Conservation (phyloP, 768 basidiomycete species). For the Amanita subjunquillea region DNA sequence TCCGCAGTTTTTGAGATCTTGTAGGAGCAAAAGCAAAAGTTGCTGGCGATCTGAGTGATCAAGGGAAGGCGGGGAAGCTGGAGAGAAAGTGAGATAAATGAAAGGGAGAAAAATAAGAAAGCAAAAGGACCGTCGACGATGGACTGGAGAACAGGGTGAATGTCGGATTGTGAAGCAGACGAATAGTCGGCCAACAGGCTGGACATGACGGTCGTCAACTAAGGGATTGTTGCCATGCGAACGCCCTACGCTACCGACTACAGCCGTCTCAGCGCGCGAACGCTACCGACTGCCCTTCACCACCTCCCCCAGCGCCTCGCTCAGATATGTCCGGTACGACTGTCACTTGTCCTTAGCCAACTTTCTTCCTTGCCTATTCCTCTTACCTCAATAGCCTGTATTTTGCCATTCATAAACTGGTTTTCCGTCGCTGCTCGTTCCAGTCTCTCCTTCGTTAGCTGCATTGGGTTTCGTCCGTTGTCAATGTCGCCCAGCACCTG, state of each 20-base stretch:
- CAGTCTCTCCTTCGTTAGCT: conserved; percentile 67
- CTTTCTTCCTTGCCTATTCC: neutral
- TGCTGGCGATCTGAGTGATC: conserved; percentile 36
- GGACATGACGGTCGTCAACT: conserved; percentile 26
- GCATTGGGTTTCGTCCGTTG: conserved; percentile 71
- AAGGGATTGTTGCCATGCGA: conserved; percentile 2
- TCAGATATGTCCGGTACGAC: conserved; percentile 60
- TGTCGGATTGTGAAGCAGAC: conserved; percentile 31
- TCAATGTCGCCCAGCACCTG: conserved; percentile 75
- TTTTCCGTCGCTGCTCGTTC: conserved; percentile 84
- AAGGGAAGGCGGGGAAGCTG: conserved; percentile 40
- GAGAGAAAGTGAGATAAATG: neutral
- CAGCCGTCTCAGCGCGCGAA: conserved; percentile 45
- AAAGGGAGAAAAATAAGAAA: conserved; percentile 2
- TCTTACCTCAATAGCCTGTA: conserved; percentile 63
- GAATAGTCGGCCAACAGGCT: conserved; percentile 35
- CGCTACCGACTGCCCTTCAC: conserved; percentile 15
- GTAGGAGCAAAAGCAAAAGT: conserved; percentile 48
- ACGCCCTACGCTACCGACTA: conserved; percentile 12
- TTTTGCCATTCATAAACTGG: conserved; percentile 87
- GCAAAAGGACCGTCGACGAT: conserved; percentile 36
- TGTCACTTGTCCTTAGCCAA: conserved; percentile 17
- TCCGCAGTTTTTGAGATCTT: conserved; percentile 38
- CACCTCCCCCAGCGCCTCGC: conserved; percentile 60
- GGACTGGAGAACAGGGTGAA: conserved; percentile 36